Base-by-base conservation (phyloP, 2,329 filamentous ascomycete genomes). In the Pseudocercospora crystallina region DNA sequence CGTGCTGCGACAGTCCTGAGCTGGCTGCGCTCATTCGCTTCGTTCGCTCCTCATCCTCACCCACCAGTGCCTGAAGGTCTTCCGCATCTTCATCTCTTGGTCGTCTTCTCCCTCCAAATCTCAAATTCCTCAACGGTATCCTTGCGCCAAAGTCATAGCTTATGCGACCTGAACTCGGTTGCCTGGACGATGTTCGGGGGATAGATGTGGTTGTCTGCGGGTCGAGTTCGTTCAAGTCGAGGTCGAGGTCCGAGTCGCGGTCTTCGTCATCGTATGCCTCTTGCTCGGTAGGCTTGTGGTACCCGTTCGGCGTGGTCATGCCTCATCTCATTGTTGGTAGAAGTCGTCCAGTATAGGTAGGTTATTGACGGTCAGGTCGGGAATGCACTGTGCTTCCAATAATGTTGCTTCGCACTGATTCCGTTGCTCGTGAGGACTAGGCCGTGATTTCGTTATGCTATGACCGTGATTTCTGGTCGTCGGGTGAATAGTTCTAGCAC, bases 191-290 rank as follows among this genome's bases (percentile, higher is more conserved):
- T 8, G 47, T 30, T 39, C 17, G 50, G 10, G 44, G 33, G 55
- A 38, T 62, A 56, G 51, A 41, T 15, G 53, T 29, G 15, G 49
- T 66, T 66, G 48, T 61, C 13, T 61, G 62, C 15, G 88, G 87
- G 66, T 91, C 87, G 60, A 94, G 83, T 76, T 92, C 89, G 65
- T 89, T 80, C 61, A 90, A 79, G 63, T 91, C 86, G 64, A 94
- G 77, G 57, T 89, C 85, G 61, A 86, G 81, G 68, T 92, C 87
- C 43, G 85, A 89, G 68, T 91, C 87, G 67, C 61, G 58, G 38
- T 65, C 59, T 50, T 64, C 47, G 44, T 62, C 54, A 51, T 84
- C 76, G 63, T 76, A 71, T 53, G 80, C 82, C 71, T 86, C 83
- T 71, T 84, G 84, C 65, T 81, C 80, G 69, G 85, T 80, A 65